These are phyloP conservation scores for Leavenworthia alabamica DNA, from an alignment of 345 rosid genomes.

Conservation along the genomic window DNA sequence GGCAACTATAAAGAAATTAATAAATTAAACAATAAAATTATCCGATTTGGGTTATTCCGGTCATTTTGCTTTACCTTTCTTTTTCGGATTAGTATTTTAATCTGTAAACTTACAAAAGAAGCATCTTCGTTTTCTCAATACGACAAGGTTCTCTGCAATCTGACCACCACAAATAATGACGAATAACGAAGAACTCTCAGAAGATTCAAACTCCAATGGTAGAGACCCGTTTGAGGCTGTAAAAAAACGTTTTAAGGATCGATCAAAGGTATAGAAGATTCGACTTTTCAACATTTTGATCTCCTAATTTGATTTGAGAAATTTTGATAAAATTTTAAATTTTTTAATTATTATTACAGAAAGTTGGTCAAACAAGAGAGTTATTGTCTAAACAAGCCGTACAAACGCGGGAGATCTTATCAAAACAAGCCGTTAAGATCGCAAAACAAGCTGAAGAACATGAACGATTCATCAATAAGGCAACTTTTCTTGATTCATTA, in stretches of 20 bases:
- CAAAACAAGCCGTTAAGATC: constrained; percentile 88
- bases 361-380: constrained; percentile 77
- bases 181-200: constrained; percentile 37
- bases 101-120: not conserved
- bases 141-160: constrained; percentile 16
- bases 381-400: constrained; percentile 70
- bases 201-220: constrained; percentile 32
- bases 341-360: constrained; percentile 26
- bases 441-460: constrained; percentile 95
- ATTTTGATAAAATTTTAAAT: not conserved
- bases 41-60: not conserved
- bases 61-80: not conserved
- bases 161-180: constrained; percentile 36
- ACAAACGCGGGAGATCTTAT: constrained; percentile 69
- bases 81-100: not conserved
- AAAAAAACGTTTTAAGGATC: constrained; percentile 49
- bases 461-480: constrained; percentile 81
- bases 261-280: constrained; percentile 46
- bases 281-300: not conserved
- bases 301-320: not conserved
- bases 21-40: too few species aligned
- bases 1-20: too few species aligned
- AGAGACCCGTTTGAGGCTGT: constrained; percentile 36
- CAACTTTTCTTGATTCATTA: constrained; percentile 12
- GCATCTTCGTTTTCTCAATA: not conserved